Conservation (phyloP, 306 rosid genomes). For the Sophora flavescens region DNA sequence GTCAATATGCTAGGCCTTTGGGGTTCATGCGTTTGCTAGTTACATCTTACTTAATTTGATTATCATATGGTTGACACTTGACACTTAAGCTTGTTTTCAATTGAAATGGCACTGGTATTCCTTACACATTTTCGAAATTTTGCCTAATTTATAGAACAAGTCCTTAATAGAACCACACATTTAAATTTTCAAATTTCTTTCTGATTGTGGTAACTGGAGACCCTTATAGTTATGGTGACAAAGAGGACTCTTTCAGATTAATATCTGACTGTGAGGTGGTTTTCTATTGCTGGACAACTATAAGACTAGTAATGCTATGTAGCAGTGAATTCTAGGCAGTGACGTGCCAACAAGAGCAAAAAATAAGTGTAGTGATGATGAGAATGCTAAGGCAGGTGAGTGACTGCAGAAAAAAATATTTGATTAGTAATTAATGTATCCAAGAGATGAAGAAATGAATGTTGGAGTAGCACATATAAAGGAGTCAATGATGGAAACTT, state of each 20-base stretch:
- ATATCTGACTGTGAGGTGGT: conserved; percentile 9
- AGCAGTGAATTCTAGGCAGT: conserved; percentile 14
- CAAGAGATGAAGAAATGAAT: neutral
- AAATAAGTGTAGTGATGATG: conserved; percentile 6
- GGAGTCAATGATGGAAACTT: neutral
- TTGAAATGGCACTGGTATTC: conserved; percentile 37
- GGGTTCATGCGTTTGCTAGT: conserved; percentile 3
- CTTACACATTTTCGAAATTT: conserved; percentile 21
- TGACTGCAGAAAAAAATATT: neutral
- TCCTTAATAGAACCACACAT: neutral
- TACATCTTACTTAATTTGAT: conserved; percentile 34
- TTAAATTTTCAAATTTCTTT: conserved; percentile 27
- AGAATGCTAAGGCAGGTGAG: neutral
- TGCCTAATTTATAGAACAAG: neutral
- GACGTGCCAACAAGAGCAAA: conserved; percentile 14
- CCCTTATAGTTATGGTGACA: conserved; percentile 18
- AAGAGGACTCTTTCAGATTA: conserved; percentile 13
- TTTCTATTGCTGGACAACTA: no score
- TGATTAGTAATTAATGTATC: conserved; percentile 21
- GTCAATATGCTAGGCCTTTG: conserved; percentile 17
- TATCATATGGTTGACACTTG: conserved; percentile 12
- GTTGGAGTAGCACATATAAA: conserved; percentile 12
- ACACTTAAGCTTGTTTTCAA: conserved; percentile 19
- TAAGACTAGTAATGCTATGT: neutral
- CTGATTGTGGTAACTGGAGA: neutral